These are phyloP conservation scores for Cydonia oblonga DNA, from an alignment of 331 rosid species.

Conservation along the genomic window DNA sequence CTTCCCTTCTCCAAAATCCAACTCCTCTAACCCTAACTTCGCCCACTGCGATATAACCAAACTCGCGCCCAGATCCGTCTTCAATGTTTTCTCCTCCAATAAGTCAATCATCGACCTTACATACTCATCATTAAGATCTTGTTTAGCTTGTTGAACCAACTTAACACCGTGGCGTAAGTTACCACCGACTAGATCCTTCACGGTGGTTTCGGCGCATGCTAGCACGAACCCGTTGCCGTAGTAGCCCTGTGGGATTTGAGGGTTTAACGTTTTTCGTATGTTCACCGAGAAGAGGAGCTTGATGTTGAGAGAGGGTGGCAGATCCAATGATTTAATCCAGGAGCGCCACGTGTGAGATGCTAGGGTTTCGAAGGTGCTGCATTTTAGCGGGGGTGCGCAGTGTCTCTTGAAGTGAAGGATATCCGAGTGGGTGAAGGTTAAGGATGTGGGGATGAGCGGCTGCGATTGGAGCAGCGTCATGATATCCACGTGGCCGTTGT, in stretches of 20 bases:
- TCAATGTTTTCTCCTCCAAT: constrained; percentile 53
- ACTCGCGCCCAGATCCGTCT: constrained; percentile 46
- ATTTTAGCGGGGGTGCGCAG: constrained; percentile 45
- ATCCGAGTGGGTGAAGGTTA: constrained; percentile 33
- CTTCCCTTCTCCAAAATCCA: constrained; percentile 79
- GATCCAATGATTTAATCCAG: constrained; percentile 51
- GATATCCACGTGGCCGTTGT: constrained; percentile 23
- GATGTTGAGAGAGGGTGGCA: constrained; percentile 15
- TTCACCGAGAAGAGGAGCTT: constrained; percentile 75
- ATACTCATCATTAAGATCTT: constrained; percentile 23
- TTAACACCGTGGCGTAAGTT: constrained; percentile 42
- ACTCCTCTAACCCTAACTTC: constrained; percentile 59
- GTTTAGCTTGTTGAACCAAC: constrained; percentile 52
- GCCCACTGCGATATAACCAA: constrained; percentile 90
- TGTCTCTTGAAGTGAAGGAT: constrained; percentile 46
- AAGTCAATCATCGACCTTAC: constrained; percentile 57
- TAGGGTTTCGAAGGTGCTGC: constrained; percentile 59
- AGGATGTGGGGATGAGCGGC: constrained; percentile 45
- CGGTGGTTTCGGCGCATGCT: constrained; percentile 49
- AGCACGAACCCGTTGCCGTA: constrained; percentile 74
- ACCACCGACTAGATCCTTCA: constrained; percentile 25
- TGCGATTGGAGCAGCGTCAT: constrained; percentile 46
- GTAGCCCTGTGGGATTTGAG: constrained; percentile 42
- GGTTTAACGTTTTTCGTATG: constrained; percentile 25
- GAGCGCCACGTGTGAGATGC: constrained; percentile 92